These are phyloP conservation scores for Venturia oleaginea DNA, from an alignment of 2,329 filamentous ascomycete species.

Conservation along the genomic window DNA sequence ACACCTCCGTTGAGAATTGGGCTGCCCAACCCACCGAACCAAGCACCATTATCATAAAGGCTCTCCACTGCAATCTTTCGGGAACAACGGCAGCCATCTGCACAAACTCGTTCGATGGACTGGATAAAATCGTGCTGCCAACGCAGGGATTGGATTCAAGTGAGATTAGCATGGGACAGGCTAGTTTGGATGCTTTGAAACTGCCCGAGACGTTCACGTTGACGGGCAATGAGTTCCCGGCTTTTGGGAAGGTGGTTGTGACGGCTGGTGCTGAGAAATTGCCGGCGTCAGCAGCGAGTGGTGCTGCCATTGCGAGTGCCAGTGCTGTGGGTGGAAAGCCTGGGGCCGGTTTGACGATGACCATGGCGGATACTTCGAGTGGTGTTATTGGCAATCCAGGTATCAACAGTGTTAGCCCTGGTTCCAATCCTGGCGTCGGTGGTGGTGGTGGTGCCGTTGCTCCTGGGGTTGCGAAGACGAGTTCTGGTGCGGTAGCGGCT, in stretches of 20 bases:
- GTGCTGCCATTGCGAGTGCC: background rate
- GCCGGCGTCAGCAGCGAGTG: background rate
- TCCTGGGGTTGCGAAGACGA: background rate
- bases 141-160: background rate
- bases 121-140: background rate
- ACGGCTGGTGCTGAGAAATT: slow-evolving; percentile 6
- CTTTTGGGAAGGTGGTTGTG: slow-evolving; percentile 2
- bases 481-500: background rate
- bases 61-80: background rate
- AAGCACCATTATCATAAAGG: background rate
- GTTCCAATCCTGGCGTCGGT: background rate
- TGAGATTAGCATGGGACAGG: background rate
- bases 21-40: background rate
- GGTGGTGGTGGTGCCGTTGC: background rate
- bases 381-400: background rate
- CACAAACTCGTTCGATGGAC: background rate
- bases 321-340: background rate
- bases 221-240: background rate
- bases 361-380: background rate
- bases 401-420: background rate
- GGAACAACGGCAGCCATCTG: slow-evolving; percentile 2
- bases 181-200: background rate
- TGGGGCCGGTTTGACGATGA: background rate
- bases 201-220: background rate
- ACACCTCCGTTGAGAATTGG: background rate